Percentiles rank a stretch among this genome's conserved stretches.
These are phyloP conservation scores for Salix caprea DNA, from an alignment of 345 rosid genomes.

Conservation along the genomic window DNA sequence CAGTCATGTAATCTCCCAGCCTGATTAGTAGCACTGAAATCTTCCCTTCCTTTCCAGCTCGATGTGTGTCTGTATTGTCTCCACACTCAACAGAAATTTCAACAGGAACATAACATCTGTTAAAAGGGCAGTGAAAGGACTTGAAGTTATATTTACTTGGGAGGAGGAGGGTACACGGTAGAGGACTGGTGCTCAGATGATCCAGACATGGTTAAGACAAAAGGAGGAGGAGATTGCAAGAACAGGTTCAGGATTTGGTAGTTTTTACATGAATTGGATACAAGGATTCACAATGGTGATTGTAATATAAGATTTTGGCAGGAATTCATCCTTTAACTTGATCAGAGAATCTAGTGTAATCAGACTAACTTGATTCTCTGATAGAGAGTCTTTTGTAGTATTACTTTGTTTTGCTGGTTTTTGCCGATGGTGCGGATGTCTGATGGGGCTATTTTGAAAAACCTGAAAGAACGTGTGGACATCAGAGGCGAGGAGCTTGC, in stretches of 20 bases:
- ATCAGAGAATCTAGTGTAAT: neutral
- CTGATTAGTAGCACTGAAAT: too few species aligned
- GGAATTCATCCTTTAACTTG: neutral
- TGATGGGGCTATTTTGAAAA: neutral
- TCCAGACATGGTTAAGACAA: slow-evolving; percentile 25
- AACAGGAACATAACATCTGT: slow-evolving; percentile 55
- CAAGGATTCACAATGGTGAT: neutral
- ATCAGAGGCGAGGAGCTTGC: neutral
- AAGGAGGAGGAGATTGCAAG: slow-evolving; percentile 15
- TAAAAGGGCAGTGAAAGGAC: slow-evolving; percentile 79
- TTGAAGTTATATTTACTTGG: slow-evolving; percentile 41
- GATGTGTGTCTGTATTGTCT: too few species aligned
- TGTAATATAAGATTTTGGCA: neutral
- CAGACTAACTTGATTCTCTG: neutral
- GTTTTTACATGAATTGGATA: neutral
- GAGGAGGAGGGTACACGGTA: slow-evolving; percentile 17
- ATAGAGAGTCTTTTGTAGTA: neutral
- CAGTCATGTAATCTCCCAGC: too few species aligned
- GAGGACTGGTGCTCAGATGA: slow-evolving; percentile 21
- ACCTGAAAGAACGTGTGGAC: neutral
- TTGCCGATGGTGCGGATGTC: neutral
- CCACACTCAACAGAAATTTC: neutral
- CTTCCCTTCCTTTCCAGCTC: too few species aligned
- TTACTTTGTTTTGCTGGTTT: neutral
- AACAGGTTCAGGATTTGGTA: neutral